Evolutionary conservation across 441 rosid species (phyloP).

Genomic region (Adansonia gregorii): DNA sequence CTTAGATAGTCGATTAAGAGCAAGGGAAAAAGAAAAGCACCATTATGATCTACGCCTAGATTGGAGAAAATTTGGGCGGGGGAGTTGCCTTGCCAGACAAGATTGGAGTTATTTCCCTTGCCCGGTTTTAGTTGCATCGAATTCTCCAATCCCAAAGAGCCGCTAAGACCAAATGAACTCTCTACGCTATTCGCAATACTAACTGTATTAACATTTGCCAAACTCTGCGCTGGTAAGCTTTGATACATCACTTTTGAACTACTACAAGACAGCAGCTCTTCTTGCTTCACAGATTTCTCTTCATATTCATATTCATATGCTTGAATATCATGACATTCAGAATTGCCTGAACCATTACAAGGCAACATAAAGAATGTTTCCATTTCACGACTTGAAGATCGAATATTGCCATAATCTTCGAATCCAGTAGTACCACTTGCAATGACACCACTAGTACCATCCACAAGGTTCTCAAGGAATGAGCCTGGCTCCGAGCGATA

Average conservation of each 20-base stretch:
- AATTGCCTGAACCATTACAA: slow-evolving; percentile 33
- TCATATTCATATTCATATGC: slow-evolving; percentile 42
- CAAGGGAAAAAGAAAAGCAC: slow-evolving; percentile 28
- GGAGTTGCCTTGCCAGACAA: slow-evolving; percentile 52
- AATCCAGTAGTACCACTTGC: slow-evolving; percentile 13
- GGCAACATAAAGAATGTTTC: slow-evolving; percentile 42
- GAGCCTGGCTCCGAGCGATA: slow-evolving; percentile 53
- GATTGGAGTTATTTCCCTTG: slow-evolving; percentile 40
- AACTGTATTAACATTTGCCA: slow-evolving; percentile 26
- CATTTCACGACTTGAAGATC: slow-evolving; percentile 50
- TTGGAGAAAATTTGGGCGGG: slow-evolving; percentile 56
- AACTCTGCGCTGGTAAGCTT: slow-evolving; percentile 19
- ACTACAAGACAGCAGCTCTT: slow-evolving; percentile 36
- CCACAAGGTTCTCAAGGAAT: slow-evolving; percentile 37
- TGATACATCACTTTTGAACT: slow-evolving; percentile 38
- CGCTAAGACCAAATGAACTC: slow-evolving; percentile 26
- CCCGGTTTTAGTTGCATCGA: slow-evolving; percentile 35
- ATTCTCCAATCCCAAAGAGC: slow-evolving; percentile 34
- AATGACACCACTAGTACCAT: slow-evolving; percentile 16
- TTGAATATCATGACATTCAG: slow-evolving; percentile 36
- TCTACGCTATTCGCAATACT: slow-evolving; percentile 30
- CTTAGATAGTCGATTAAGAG: background rate
- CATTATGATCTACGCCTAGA: slow-evolving; percentile 42
- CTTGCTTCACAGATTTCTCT: slow-evolving; percentile 44
- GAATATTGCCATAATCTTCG: slow-evolving; percentile 36